Percentiles rank a stretch among this genome's conserved stretches.
Evolutionary conservation across 2,329 filamentous ascomycete genomes (phyloP).

Genomic region (Penicillium sp.): DNA sequence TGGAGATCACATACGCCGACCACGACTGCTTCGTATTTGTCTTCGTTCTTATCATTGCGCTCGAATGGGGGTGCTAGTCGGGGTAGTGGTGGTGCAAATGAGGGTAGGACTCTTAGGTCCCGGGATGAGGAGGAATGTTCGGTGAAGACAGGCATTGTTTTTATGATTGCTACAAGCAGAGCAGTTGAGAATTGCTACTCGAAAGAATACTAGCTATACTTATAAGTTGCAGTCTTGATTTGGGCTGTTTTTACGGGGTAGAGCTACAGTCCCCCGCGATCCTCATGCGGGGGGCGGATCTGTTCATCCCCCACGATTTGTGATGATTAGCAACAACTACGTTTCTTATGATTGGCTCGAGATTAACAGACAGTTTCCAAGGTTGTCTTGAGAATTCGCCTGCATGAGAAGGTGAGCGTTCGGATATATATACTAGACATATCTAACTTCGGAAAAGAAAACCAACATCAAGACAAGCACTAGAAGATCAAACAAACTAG

Average conservation of each 20-base stretch:
- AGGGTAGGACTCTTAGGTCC: constrained; percentile 39
- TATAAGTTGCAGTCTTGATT: neutral
- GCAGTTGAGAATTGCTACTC: neutral
- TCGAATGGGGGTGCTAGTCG: constrained; percentile 29
- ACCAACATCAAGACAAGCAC: neutral
- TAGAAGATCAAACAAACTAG: neutral
- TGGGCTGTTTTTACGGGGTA: neutral
- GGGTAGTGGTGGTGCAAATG: constrained; percentile 40
- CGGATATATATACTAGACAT: neutral
- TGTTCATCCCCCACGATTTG: neutral
- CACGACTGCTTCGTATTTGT: constrained; percentile 45
- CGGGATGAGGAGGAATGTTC: constrained; percentile 36
- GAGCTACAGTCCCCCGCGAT: neutral
- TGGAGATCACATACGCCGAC: constrained; percentile 27
- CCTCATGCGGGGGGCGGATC: neutral
- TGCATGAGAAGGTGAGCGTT: neutral
- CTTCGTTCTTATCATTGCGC: constrained; percentile 13
- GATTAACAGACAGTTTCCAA: neutral
- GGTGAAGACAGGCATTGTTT: constrained; percentile 40
- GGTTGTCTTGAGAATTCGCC: neutral
- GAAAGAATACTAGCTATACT: neutral
- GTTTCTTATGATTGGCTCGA: neutral
- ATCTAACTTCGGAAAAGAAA: neutral
- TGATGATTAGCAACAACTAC: neutral
- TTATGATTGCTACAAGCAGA: neutral